Evolutionary conservation across 2,329 filamentous ascomycete genomes (phyloP), one percentile per base, ranked within the genome.

Genomic region (Ophiostoma sp.): DNA sequence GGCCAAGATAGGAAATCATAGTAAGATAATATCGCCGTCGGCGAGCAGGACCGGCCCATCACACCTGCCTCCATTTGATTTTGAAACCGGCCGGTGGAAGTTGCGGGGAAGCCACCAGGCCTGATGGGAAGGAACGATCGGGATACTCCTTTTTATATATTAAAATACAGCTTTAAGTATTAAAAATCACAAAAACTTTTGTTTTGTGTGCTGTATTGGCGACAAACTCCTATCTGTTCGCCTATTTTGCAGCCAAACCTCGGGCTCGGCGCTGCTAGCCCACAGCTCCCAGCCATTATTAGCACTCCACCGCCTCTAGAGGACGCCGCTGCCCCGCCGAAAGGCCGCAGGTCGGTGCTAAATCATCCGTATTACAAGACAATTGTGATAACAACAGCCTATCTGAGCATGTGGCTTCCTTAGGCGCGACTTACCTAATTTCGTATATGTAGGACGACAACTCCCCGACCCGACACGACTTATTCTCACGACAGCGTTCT

Each of bases 261-360:
- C n/a, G n/a, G 49, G 49, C 49, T 55, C 49, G 49, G 49, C 49
- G 49, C 49, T 27, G 49, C 49, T 55, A 55, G 47, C n/a, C 47
- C n/a, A 52, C 45, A 52, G 55, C 44, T 67, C 27, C 45, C 42
- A 42, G 40, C 11, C 14, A 49, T 11, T 64, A 68, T 60, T 49
- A 62, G 41, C 62, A 27, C 67, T 65, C 67, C 67, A 65, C 67
- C 60, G 63, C 40, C 18, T 18, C 44, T 36, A 36, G 6, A n/a
- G 44, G 49, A 27, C 62, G 38, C 47, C 64, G 41, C 7, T 44
- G 60, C 66, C 66, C 66, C 66, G 45, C 66, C 60, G 6, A 6
- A 47, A 11, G 4, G 3, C 40, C 27, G 18, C 12, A 11, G 36
- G 38, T 66, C 55, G 55, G 16, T 11, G 41, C 38, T 40, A 40